Conservation (phyloP, 2,329 filamentous ascomycete genomes). For the Gnomoniopsis smithogilvyi region DNA sequence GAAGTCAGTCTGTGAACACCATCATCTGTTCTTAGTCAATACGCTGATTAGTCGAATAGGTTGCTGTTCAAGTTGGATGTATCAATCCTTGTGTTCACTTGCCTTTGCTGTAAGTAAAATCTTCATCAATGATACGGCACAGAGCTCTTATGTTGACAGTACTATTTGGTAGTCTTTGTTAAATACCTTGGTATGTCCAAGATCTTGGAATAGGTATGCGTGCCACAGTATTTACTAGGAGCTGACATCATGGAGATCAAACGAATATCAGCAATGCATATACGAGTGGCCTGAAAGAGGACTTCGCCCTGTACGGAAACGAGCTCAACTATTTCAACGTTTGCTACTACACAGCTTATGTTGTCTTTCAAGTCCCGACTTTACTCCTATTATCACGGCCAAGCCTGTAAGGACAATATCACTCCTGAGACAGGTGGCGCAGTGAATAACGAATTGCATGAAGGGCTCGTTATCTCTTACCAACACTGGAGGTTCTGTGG, state of each 20-base stretch:
- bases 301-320: conserved; percentile 34
- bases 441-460: neutral
- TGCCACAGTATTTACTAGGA: neutral
- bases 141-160: neutral
- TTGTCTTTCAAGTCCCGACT: conserved; percentile 32
- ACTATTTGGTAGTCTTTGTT: conserved; percentile 27
- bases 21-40: neutral
- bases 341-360: conserved; percentile 36
- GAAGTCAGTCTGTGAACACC: conserved; percentile 22
- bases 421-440: neutral
- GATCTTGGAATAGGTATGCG: neutral
- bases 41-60: conserved; percentile 16
- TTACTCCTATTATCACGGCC: conserved; percentile 30
- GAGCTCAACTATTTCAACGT: conserved; percentile 38
- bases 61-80: conserved; percentile 31
- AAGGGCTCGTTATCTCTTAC: conserved; percentile 29
- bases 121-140: too few species aligned
- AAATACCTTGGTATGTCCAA: conserved; percentile 27
- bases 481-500: conserved; percentile 29
- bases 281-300: conserved; percentile 36
- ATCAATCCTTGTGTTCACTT: conserved; percentile 30
- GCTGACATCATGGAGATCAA: conserved; percentile 22
- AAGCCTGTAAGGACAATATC: conserved; percentile 21
- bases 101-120: conserved; percentile 31
- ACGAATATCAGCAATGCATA: conserved; percentile 35